Evolutionary conservation across 257 asterid genomes (phyloP).

Genomic region (Marsdenia floribunda): DNA sequence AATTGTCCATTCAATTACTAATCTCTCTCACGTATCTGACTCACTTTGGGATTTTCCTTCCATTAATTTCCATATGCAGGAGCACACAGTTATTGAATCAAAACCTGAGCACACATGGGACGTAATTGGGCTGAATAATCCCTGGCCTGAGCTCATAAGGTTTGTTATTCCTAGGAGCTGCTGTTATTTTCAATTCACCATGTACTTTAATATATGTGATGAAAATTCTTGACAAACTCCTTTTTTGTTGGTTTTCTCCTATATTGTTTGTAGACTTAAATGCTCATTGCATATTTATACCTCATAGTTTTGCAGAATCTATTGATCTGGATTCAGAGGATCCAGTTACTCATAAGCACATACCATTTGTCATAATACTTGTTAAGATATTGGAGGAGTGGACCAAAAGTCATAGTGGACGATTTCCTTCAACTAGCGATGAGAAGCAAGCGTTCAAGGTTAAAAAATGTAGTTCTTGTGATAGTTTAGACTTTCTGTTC

Average conservation of each 20-base stretch:
- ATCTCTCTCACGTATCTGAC: too few species aligned
- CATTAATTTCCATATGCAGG: slow-evolving; percentile 37
- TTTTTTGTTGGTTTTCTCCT: background rate
- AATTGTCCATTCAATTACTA: too few species aligned
- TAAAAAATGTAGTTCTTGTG: slow-evolving; percentile 14
- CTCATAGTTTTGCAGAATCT: slow-evolving; percentile 66
- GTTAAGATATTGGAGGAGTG: slow-evolving; percentile 80
- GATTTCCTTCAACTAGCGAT: slow-evolving; percentile 78
- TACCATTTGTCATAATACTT: slow-evolving; percentile 81
- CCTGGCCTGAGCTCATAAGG: slow-evolving; percentile 96
- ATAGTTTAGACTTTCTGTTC: background rate
- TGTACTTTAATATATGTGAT: background rate
- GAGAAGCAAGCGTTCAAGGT: slow-evolving; percentile 84
- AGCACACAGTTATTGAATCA: slow-evolving; percentile 90
- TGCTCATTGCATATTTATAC: slow-evolving; percentile 21
- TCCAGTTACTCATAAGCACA: slow-evolving; percentile 75
- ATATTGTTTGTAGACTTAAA: background rate
- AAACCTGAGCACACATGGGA: slow-evolving; percentile 97
- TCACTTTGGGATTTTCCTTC: background rate
- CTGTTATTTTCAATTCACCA: background rate
- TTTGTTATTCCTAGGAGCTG: slow-evolving; percentile 21
- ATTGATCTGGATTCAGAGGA: slow-evolving; percentile 75
- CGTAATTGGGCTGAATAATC: slow-evolving; percentile 83
- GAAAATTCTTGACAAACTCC: background rate
- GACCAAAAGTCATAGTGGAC: slow-evolving; percentile 61